Base-by-base conservation (phyloP, 352 stramenopile species). In the Phytophthora multivora region DNA sequence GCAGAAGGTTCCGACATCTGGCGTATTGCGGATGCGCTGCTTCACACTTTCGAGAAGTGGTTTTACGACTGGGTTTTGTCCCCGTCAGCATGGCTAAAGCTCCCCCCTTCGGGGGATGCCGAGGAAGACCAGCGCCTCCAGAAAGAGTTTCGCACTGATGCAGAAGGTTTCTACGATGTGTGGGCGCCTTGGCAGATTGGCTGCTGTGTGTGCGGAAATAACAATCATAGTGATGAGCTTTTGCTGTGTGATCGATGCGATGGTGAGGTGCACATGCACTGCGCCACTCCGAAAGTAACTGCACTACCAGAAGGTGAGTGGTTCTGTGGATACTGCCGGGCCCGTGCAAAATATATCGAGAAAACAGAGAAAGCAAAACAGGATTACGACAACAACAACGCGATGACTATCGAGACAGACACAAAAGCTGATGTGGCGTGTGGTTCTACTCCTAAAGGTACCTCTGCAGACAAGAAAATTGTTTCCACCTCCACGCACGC, bases 201-300 rank as follows among this genome's bases (percentile, higher is more conserved):
- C 1, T 96, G 88, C 57, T 85, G 73, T 28, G 79, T 93, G 3
- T 96, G 88, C 30, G 76, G 75, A 19, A 91, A 63, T 57, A 92
- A 88, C 50, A 63, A 80, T 38, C 78, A 95, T 53, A 90, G 70
- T n/a, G 85, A 95, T 0, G 63, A 93, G 51, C 66, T 95, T 4
- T 60, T 96, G 19, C 51, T 96, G 18, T 96, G 88, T 51, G 88
- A 96, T 51, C 76, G 80, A n/a, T 96, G 88, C 51, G 88, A 96
- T 63, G 83, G 83, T 7, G 88, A 96, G 53, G 88, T 93, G 26
- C 88, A 96, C 70, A 93, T 95, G 80, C 79, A 83, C 26, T 96
- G 88, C 56, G 80, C 82, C 10, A 89, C 78, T 1, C 86, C 86
- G 11, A 73, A 80, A 15, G 73, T 96, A 30, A 80, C 77, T 1